Evolutionary conservation across 1,284 basidiomycete species (phyloP).

Genomic region (Termitomyces sp.): DNA sequence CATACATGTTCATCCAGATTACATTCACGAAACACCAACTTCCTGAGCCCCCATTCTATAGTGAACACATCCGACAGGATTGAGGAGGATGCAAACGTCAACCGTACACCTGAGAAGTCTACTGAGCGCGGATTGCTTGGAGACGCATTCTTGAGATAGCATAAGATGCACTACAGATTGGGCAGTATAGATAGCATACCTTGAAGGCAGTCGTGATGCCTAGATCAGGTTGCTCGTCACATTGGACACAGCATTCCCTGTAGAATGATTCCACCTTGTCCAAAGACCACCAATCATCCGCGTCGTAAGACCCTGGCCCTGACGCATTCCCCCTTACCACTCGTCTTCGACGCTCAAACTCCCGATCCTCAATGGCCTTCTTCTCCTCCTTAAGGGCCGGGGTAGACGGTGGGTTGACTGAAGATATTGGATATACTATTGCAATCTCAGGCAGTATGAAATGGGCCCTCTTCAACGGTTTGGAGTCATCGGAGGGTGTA

Average conservation of each 20-base stretch:
- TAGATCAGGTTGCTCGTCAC: constrained; percentile 67
- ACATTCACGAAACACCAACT: constrained; percentile 77
- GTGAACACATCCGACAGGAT: constrained; percentile 85
- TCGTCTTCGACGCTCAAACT: constrained; percentile 55
- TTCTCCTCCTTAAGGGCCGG: constrained; percentile 72
- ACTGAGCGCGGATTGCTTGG: constrained; percentile 58
- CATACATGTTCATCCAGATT: constrained; percentile 75
- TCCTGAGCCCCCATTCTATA: constrained; percentile 85
- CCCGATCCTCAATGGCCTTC: constrained; percentile 60
- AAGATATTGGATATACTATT: constrained; percentile 83
- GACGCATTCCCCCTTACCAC: constrained; percentile 53
- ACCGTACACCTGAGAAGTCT: constrained; percentile 73
- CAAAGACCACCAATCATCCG: constrained; percentile 74
- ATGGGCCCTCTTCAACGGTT: constrained; percentile 76
- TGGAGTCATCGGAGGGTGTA: constrained; percentile 28
- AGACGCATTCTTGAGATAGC: constrained; percentile 41
- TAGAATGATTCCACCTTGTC: constrained; percentile 80
- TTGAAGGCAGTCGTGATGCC: constrained; percentile 69
- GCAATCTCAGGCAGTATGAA: constrained; percentile 80
- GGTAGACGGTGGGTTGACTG: constrained; percentile 72
- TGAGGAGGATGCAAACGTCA: constrained; percentile 66
- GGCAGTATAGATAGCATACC: constrained; percentile 37
- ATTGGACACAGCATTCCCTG: constrained; percentile 71
- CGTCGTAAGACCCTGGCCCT: constrained; percentile 26
- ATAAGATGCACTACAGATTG: background rate